Evolutionary conservation across 1,284 basidiomycete species (phyloP), one percentile per base, ranked within the genome.

Genomic region (Inonotus obliquus): DNA sequence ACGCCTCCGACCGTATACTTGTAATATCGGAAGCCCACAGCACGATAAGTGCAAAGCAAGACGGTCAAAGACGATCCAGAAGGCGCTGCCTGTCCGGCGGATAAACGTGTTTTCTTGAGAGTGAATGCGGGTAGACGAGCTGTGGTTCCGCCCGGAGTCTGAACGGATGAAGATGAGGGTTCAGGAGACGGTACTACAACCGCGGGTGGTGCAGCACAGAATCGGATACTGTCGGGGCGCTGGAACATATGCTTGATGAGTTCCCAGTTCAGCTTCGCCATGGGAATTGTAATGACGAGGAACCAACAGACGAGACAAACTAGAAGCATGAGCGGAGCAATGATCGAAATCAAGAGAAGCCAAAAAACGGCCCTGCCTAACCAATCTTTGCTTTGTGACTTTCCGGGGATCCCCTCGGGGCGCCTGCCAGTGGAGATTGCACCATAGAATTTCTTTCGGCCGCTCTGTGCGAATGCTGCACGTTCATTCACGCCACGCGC

Each of bases 1-100:
- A 99, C 95, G 27, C 97, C 97, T 25, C 96, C 95, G 53, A 99
- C 84, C 1, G 97, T 99, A 75, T 99, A 99, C 81, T 99, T 99
- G 89, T 95, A 98, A 77, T 98, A 99, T 74, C 97, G 85, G 68
- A 86, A 77, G 0, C 96, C 97, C 52, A 91, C 81, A 0, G 97
- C 97, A 41, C 88, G 86, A 75, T 99, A 99, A 1, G 91, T 96
- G 77, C 97, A 99, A 27, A 99, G 82, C 19, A 99, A 79, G 13
- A 99, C 93, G 0, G 91, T 98, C 52, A 85, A 92, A 47, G 80
- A 81, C 23, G 85, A 83, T 32, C 92, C 89, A 27, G 83, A 84
- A 4, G 90, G 85, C 1, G 87, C 84, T 38, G 88, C 84, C 68
- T 95, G 93, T 63, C 88, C 87, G 1, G 84, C 81, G 21, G 80